Evolutionary conservation across 371 early-diverging fungal genomes (phyloP).

Genomic region (Haplosporangium sp.): DNA sequence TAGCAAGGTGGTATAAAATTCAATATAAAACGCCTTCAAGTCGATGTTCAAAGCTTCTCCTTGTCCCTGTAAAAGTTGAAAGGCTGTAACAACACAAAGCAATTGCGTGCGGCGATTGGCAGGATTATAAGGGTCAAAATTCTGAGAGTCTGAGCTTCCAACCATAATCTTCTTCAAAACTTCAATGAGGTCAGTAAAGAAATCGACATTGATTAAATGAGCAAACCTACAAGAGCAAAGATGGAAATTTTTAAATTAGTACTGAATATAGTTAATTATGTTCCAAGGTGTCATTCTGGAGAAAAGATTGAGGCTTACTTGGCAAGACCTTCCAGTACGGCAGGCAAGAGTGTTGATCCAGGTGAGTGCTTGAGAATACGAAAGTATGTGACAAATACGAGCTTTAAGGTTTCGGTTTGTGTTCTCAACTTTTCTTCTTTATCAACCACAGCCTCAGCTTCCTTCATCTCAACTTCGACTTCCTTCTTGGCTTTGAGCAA

Average conservation of each 20-base stretch:
- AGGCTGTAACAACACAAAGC: slow-evolving; percentile 89
- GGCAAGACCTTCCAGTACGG: slow-evolving; percentile 91
- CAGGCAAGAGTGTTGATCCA: slow-evolving; percentile 83
- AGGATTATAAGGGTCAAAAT: slow-evolving; percentile 55
- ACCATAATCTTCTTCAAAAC: slow-evolving; percentile 85
- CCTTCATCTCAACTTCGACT: slow-evolving; percentile 83
- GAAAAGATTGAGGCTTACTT: slow-evolving; percentile 57
- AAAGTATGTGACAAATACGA: slow-evolving; percentile 93
- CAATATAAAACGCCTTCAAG: slow-evolving; percentile 84
- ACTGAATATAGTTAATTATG: neutral
- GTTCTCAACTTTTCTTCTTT: slow-evolving; percentile 78
- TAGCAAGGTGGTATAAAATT: slow-evolving; percentile 82
- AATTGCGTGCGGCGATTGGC: slow-evolving; percentile 72
- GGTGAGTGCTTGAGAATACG: slow-evolving; percentile 89
- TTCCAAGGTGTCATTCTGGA: neutral
- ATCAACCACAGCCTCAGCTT: slow-evolving; percentile 85
- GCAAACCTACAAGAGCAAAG: slow-evolving; percentile 71
- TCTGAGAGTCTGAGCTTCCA: slow-evolving; percentile 55
- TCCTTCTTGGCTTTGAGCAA: slow-evolving; percentile 78
- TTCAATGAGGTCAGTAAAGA: slow-evolving; percentile 89
- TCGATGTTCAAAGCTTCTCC: slow-evolving; percentile 91
- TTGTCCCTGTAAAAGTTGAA: slow-evolving; percentile 88
- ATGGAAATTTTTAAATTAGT: too few species aligned
- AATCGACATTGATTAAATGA: slow-evolving; percentile 94
- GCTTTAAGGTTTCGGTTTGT: slow-evolving; percentile 93